Evolutionary conservation across 225 moss, liverwort and hornwort species (phyloP).

Genomic region (Anthoceros angustus): DNA sequence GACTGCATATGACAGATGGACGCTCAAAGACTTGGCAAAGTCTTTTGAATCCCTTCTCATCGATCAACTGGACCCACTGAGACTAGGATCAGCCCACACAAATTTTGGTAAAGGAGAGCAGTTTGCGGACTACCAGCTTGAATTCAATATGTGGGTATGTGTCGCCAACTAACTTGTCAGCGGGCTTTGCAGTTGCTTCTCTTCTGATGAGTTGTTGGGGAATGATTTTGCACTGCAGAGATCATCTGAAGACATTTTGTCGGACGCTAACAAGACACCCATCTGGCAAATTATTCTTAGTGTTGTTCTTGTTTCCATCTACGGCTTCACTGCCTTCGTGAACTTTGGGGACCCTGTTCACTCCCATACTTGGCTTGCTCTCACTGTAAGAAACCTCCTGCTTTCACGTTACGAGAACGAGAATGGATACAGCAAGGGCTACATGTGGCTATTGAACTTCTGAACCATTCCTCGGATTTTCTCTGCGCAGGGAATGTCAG

Average conservation of each 20-base stretch:
- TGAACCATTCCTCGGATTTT: neutral
- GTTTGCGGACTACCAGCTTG: slow-evolving; percentile 47
- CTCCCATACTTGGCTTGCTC: slow-evolving; percentile 67
- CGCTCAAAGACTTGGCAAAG: slow-evolving; percentile 39
- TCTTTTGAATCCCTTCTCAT: slow-evolving; percentile 62
- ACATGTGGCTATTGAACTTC: neutral
- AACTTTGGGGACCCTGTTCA: slow-evolving; percentile 59
- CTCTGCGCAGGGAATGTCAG: slow-evolving; percentile 61
- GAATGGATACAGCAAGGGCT: neutral
- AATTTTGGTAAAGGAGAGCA: slow-evolving; percentile 26
- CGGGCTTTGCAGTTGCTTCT: neutral
- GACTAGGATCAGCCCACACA: slow-evolving; percentile 29
- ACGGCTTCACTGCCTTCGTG: slow-evolving; percentile 58
- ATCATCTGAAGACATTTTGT: slow-evolving; percentile 61
- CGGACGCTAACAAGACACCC: slow-evolving; percentile 63
- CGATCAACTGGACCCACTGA: slow-evolving; percentile 19
- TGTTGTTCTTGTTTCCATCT: slow-evolving; percentile 45
- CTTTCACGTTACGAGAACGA: neutral
- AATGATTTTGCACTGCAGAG: slow-evolving; percentile 28
- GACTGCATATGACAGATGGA: slow-evolving; percentile 13
- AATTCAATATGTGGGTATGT: slow-evolving; percentile 81
- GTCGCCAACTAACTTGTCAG: neutral
- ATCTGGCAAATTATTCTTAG: slow-evolving; percentile 77
- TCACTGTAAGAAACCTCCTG: slow-evolving; percentile 27
- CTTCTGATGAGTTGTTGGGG: neutral